Evolutionary conservation across 768 basidiomycete species (phyloP).

Genomic region (Boletus insuetus): DNA sequence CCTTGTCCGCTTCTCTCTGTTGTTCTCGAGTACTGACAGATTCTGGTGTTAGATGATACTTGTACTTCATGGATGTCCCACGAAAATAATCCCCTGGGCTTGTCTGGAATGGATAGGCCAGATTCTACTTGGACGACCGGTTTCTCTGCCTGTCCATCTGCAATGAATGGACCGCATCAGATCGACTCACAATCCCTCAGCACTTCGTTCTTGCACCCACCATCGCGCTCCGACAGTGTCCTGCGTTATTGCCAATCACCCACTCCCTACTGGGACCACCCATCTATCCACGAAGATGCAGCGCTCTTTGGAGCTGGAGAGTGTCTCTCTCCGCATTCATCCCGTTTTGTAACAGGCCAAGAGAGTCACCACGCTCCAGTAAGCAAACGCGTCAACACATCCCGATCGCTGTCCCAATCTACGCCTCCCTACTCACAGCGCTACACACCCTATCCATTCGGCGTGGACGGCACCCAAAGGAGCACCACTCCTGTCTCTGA

Average conservation of each 20-base stretch:
- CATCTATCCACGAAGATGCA: not conserved
- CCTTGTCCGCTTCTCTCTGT: not conserved
- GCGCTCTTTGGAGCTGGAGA: not conserved
- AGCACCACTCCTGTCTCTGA: not conserved
- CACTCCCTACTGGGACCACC: not conserved
- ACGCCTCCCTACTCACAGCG: not conserved
- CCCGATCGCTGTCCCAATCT: not conserved
- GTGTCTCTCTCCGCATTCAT: too few relatives aligned
- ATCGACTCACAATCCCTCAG: not conserved
- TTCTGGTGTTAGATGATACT: not conserved
- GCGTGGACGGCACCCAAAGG: not conserved
- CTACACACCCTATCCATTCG: conserved; percentile 6
- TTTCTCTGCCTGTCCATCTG: not conserved
- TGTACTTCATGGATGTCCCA: not conserved
- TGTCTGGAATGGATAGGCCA: not conserved
- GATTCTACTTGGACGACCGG: not conserved
- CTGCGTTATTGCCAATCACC: not conserved
- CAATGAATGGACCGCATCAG: not conserved
- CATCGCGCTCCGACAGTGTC: not conserved
- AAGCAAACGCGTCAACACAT: not conserved
- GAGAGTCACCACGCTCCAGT: not conserved
- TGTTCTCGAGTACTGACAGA: not conserved
- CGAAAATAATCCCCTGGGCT: not conserved
- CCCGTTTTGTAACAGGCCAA: not conserved
- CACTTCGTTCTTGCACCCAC: not conserved